Evolutionary conservation across 2,329 filamentous ascomycete genomes (phyloP), one percentile per base, ranked within the genome.

Genomic region (Didymella keratinophila): DNA sequence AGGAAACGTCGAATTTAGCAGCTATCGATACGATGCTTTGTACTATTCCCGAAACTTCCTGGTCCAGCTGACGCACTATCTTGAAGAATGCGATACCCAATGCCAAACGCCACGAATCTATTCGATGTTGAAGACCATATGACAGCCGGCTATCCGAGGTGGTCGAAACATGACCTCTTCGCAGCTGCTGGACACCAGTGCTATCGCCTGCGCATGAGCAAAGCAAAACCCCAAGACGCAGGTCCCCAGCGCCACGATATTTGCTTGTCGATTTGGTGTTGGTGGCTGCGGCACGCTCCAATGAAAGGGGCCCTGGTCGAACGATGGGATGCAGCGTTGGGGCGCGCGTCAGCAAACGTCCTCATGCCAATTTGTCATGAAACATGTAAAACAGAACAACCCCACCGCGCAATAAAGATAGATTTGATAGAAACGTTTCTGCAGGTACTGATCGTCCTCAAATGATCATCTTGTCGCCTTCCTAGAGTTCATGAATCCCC

Each of bases 361-460:
- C 12, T 11, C 8, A 14, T n/a, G 27, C 8, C 23, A 45, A 45
- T 45, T 32, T 30, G 43, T 12, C 25, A 2, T 45, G 43, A 45
- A 45, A 45, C 43, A n/a, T 44, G 42, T 28, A 14, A 30, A 30
- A 28, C n/a, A 20, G n/a, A 18, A 16, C 27, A 20, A 12, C 27
- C 27, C 43, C 43, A 45, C 43, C 9, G 27, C 8, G 43, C 43
- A 45, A 45, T 45, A 45, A 42, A 42, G 39, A 42, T 25, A 42
- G n/a, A 39, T 39, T 36, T n/a, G 16, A 37, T 9, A 37, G n/a
- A 37, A 4, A 5, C 12, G 11, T 3, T n/a, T 18, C 6, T n/a
- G 32, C 32, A 36, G 28, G 28, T 30, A 30, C 28, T 12, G 28
- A 10, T 30, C 28, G 28, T 11, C 9, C 28, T 30, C 27, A 28